phyloP scores from a whole-genome alignment of 148 eudicot species.

The Arctostaphylos glauca region DNA sequence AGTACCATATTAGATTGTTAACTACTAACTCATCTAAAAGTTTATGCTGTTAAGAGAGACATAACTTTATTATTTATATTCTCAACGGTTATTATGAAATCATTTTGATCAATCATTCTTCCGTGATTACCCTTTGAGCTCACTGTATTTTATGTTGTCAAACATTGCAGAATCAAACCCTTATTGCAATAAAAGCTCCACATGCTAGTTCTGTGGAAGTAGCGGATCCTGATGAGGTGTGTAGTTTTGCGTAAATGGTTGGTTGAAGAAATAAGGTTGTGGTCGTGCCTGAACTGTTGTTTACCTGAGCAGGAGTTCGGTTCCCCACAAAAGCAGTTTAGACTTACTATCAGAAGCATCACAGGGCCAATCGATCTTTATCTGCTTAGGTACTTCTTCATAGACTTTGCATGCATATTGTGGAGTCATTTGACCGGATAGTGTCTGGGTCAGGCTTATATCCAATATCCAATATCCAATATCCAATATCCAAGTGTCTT shows the following conservation, averaged over 20 bases:
- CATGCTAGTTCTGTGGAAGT: constrained; percentile 43
- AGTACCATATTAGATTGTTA: too few species aligned
- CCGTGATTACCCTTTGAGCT: neutral
- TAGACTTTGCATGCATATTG: neutral
- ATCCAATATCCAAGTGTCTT: too few species aligned
- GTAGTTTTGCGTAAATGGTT: constrained; percentile 16
- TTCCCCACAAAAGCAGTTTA: constrained; percentile 26
- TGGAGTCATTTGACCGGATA: too few species aligned
- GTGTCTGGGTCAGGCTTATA: too few species aligned
- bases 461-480: too few species aligned
- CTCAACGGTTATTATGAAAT: too few species aligned
- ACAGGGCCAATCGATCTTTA: constrained; percentile 39
- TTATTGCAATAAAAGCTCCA: constrained; percentile 45
- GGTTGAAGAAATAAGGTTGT: neutral
- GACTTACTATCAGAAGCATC: constrained; percentile 39
- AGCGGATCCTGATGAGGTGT: constrained; percentile 50
- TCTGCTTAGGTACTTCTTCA: constrained; percentile 36
- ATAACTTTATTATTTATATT: too few species aligned
- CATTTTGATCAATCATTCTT: neutral
- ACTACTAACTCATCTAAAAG: too few species aligned
- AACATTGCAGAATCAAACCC: constrained; percentile 37
- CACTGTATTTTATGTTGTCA: neutral
- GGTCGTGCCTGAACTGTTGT: constrained; percentile 11
- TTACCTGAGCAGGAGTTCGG: constrained; percentile 26
- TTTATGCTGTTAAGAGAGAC: too few species aligned